Percentiles rank a stretch among this genome's conserved stretches.
phyloP scores from a whole-genome alignment of 2,329 filamentous ascomycete genomes.

The Zymoseptoria pseudotritici region DNA sequence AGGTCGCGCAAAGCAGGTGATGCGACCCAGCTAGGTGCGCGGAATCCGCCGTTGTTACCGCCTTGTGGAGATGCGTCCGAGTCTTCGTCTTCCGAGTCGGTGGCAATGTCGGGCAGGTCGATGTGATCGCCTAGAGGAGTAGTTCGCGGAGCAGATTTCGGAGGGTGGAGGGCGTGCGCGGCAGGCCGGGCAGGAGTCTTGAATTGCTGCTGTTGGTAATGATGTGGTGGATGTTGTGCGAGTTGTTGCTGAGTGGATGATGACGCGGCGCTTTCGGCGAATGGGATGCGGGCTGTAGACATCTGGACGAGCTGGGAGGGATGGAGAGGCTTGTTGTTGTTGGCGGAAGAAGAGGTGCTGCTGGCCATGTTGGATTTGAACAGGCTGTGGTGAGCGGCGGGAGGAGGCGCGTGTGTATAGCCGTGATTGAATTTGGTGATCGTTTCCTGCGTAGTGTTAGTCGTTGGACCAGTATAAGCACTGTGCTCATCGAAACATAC shows the following conservation, averaged over 20 bases:
- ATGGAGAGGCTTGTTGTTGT: slow-evolving; percentile 43
- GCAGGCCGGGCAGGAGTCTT: slow-evolving; percentile 60
- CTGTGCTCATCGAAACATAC: slow-evolving; percentile 38
- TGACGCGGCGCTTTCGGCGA: slow-evolving; percentile 62
- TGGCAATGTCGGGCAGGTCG: slow-evolving; percentile 88
- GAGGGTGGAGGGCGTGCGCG: slow-evolving; percentile 27
- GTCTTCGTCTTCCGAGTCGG: slow-evolving; percentile 85
- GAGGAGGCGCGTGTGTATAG: slow-evolving; percentile 53
- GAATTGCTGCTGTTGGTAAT: slow-evolving; percentile 31
- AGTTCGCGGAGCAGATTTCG: slow-evolving; percentile 43
- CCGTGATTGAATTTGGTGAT: slow-evolving; percentile 55
- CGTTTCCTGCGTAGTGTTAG: slow-evolving; percentile 43
- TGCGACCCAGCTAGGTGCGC: slow-evolving; percentile 77
- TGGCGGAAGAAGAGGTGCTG: slow-evolving; percentile 43
- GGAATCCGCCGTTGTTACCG: slow-evolving; percentile 43
- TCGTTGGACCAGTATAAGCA: slow-evolving; percentile 3
- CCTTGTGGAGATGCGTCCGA: slow-evolving; percentile 44
- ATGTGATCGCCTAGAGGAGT: slow-evolving; percentile 79
- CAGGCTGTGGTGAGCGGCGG: slow-evolving; percentile 44
- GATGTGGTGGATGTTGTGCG: slow-evolving; percentile 10
- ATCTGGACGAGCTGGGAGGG: slow-evolving; percentile 81
- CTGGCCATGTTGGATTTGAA: slow-evolving; percentile 64
- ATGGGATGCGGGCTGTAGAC: slow-evolving; percentile 81
- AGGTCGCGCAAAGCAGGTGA: slow-evolving; percentile 72
- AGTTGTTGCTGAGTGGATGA: slow-evolving; percentile 17